phyloP scores from a whole-genome alignment of 2,329 filamentous ascomycete species.

The Hypoxylon sp. region DNA sequence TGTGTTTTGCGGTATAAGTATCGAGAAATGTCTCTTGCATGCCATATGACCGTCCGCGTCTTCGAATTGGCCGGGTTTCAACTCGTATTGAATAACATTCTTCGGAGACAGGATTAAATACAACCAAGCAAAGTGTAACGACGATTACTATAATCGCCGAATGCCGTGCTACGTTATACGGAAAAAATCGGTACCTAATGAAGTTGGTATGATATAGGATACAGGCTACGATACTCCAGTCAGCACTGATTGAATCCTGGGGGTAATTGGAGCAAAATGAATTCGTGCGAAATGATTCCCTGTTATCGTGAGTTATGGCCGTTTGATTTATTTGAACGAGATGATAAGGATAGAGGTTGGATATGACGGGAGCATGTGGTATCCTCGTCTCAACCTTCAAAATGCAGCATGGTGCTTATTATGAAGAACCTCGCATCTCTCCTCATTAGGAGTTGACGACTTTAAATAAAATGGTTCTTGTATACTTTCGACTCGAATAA shows the following conservation, averaged over 20 bases:
- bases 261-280: not conserved
- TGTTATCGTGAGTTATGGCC: no score
- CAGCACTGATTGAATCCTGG: not conserved
- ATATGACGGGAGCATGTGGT: slow-evolving; percentile 15
- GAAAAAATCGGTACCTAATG: not conserved
- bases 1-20: slow-evolving; percentile 6
- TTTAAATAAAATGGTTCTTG: slow-evolving; percentile 1
- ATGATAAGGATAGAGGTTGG: slow-evolving; percentile 2
- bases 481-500: slow-evolving; percentile 10
- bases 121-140: not conserved
- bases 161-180: not conserved
- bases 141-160: not conserved
- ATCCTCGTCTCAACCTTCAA: slow-evolving; percentile 10
- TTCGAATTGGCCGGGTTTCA: not conserved
- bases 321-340: not conserved
- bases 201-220: no score
- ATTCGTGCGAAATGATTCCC: not conserved
- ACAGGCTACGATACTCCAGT: no score
- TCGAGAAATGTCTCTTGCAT: slow-evolving; percentile 2
- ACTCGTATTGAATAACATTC: slow-evolving; percentile 11
- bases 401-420: not conserved
- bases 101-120: not conserved
- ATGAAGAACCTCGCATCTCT: slow-evolving; percentile 1
- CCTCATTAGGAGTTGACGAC: not conserved
- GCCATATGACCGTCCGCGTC: not conserved